phyloP scores from a whole-genome alignment of 176 grass and related monocot species.

The Triticum turgidum region DNA sequence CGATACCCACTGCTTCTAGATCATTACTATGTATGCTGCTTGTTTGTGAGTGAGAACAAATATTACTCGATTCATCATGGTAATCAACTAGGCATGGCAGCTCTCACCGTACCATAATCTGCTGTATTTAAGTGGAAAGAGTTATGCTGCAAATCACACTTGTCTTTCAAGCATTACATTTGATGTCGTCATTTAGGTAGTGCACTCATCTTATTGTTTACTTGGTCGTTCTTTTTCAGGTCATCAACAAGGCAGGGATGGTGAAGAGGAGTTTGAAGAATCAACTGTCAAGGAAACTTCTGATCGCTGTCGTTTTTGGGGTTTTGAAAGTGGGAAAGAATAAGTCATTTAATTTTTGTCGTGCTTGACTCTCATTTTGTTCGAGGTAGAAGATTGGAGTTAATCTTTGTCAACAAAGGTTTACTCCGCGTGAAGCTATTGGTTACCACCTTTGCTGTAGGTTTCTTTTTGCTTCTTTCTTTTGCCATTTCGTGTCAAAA shows the following conservation, averaged over 20 bases:
- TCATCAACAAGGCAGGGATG: conserved; percentile 56
- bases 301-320: conserved; percentile 17
- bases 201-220: neutral
- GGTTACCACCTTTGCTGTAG: conserved; percentile 48
- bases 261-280: conserved; percentile 37
- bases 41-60: neutral
- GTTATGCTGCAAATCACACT: neutral
- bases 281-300: conserved; percentile 26
- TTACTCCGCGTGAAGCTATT: conserved; percentile 44
- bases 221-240: conserved; percentile 39
- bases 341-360: conserved; percentile 58
- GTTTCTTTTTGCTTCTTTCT: conserved; percentile 38
- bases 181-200: neutral
- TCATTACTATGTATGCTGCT: neutral
- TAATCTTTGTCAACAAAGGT: conserved; percentile 34
- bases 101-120: neutral
- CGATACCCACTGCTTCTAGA: neutral
- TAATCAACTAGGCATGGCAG: neutral
- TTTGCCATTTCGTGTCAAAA: conserved; percentile 51
- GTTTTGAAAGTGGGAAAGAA: conserved; percentile 50
- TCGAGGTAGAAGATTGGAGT: conserved; percentile 45
- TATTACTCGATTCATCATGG: neutral
- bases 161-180: neutral
- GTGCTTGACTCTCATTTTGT: conserved; percentile 38
- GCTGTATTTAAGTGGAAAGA: neutral